A percentile compares a stretch with the other conserved stretches of the same genome.
phyloP scores from a whole-genome alignment of 331 rosid species.

The Malus hybrid region DNA sequence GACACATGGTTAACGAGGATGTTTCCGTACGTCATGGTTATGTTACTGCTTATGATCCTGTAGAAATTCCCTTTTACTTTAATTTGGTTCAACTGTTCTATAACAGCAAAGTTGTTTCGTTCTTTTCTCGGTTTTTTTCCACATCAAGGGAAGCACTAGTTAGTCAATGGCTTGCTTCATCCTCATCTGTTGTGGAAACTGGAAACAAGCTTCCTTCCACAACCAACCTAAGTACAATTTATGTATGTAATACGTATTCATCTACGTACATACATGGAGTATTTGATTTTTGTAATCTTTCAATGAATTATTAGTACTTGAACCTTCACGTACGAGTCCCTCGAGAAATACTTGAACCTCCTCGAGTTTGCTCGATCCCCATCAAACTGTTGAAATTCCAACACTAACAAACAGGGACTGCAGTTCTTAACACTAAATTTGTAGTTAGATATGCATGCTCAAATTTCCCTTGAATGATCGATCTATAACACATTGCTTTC shows the following conservation, averaged over 20 bases:
- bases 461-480: neutral
- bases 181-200: neutral
- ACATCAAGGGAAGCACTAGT: neutral
- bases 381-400: too few species aligned
- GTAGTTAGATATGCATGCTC: neutral
- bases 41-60: neutral
- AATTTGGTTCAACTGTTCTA: too few species aligned
- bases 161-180: neutral
- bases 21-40: neutral
- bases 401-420: too few species aligned
- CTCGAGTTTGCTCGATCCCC: too few species aligned
- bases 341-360: too few species aligned
- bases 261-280: too few species aligned
- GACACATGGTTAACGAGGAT: neutral
- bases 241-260: too few species aligned
- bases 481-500: neutral
- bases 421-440: too few species aligned
- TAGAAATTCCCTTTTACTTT: neutral
- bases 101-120: neutral
- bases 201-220: neutral
- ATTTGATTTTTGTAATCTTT: too few species aligned
- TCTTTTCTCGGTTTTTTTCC: neutral
- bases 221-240: neutral
- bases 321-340: too few species aligned
- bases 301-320: too few species aligned